Base-by-base conservation (phyloP, 805 yeast genomes). In the Candida hispaniensis region DNA sequence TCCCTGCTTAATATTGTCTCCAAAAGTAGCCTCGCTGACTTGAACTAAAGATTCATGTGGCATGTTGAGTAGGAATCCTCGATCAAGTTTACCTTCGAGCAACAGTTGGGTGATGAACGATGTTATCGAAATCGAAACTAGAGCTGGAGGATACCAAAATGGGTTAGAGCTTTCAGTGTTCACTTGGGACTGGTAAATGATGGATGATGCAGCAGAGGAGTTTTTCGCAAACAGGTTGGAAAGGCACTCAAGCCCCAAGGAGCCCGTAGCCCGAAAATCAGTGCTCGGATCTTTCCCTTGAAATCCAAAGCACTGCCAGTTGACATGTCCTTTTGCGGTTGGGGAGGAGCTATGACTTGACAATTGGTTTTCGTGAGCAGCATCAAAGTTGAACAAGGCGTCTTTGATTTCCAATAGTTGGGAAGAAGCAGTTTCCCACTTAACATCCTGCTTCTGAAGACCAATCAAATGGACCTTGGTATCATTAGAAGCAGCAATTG, bases 231-330 rank as follows among this genome's bases (percentile, higher is more conserved):
- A 34, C 25, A 18, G 25, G 38, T 14, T 26, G 25, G 32, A 26
- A 25, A 19, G 24, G n/a, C n/a, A 14, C 20, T 34, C 38, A 13
- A 34, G 26, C 4, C 38, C 38, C 5, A 34, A 17, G 26, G 20
- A 18, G 5, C 38, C 38, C 8, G 38, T 34, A 2, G 56, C 56
- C 7, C 61, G 45, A 29, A 57, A 49, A 35, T 57, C 61, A 1
- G 49, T 47, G 5, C 47, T 38, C 4, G 61, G 61, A 27, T 53
- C 52, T 20, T 41, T 28, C 2, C 58, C 55, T 28, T 57, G 61
- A 43, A 57, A 57, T 2, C 61, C 61, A 8, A 57, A 41, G 11
- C 44, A 43, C 12, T 50, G 54, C 57, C 58, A 56, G 27, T 52
- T 43, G 6, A 38, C 10, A 21, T 32, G 26, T 22, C 38, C 18